Percentiles rank a stretch among this genome's conserved stretches.
phyloP scores from a whole-genome alignment of 179 eudicot genomes.

The Corrigiola litoralis region DNA sequence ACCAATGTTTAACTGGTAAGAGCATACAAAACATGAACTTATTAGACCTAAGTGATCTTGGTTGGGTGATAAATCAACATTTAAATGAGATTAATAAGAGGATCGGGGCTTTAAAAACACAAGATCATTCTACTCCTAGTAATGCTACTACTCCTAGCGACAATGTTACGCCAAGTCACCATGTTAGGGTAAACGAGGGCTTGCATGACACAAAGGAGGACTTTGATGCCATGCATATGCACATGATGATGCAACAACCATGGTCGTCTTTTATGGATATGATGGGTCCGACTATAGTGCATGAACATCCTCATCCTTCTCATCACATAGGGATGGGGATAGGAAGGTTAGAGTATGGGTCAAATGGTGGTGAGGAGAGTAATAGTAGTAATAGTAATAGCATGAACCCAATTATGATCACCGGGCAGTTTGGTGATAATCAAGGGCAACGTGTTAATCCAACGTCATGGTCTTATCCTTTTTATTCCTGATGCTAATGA shows the following conservation, averaged over 20 bases:
- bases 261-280: conserved; percentile 36
- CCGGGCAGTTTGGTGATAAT: conserved; percentile 31
- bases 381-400: conserved; percentile 1
- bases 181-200: not conserved
- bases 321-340: conserved; percentile 16
- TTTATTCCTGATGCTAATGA: conserved; percentile 15
- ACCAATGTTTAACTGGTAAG: conserved; percentile 26
- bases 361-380: not conserved
- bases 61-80: conserved; percentile 37
- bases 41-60: conserved; percentile 36
- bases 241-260: conserved; percentile 31
- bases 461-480: conserved; percentile 19
- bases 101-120: conserved; percentile 4
- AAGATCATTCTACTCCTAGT: not conserved
- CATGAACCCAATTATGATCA: conserved; percentile 30
- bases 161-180: not conserved
- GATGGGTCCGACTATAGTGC: conserved; percentile 12
- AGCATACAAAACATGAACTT: conserved; percentile 23
- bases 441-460: conserved; percentile 22
- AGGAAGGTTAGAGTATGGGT: not conserved
- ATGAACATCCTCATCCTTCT: conserved; percentile 8
- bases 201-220: conserved; percentile 9
- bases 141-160: not conserved
- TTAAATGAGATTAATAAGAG: conserved; percentile 28
- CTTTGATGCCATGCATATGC: conserved; percentile 21